A percentile compares a stretch with the other conserved stretches of the same genome.
Conservation (phyloP, 176 grass and related monocot species). For the Cocos nucifera region DNA sequence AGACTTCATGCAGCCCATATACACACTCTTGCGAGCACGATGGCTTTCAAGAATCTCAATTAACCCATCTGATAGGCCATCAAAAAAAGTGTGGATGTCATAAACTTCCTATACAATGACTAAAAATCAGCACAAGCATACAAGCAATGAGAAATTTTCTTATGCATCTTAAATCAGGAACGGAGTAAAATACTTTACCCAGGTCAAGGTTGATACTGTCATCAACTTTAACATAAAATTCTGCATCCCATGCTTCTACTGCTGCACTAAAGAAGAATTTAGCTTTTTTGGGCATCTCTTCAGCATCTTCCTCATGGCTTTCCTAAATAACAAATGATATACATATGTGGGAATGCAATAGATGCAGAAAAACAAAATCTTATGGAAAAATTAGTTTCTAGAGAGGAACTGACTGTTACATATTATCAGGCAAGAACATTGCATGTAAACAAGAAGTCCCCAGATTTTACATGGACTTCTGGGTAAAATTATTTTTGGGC, state of each 20-base stretch:
- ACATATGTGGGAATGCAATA: background rate
- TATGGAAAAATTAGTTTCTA: too few species aligned
- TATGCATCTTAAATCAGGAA: too few species aligned
- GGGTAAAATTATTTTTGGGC: too few species aligned
- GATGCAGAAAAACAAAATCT: too few species aligned
- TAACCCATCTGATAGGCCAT: constrained; percentile 12
- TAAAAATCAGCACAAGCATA: too few species aligned
- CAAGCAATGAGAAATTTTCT: too few species aligned
- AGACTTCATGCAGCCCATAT: constrained; percentile 98
- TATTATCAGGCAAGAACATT: too few species aligned
- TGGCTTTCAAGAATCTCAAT: constrained; percentile 86
- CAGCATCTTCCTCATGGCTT: constrained; percentile 90
- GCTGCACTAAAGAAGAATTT: constrained; percentile 89
- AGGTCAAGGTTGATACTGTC: constrained; percentile 87
- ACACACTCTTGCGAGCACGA: constrained; percentile 49
- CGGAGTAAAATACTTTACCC: constrained; percentile 24
- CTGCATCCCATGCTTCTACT: constrained; percentile 89
- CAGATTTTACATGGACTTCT: too few species aligned
- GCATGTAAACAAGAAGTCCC: too few species aligned
- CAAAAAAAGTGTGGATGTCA: too few species aligned
- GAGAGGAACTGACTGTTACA: too few species aligned
- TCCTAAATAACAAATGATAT: constrained; percentile 34
- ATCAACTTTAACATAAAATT: constrained; percentile 92
- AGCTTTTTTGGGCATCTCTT: constrained; percentile 86
- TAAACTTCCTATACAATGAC: too few species aligned